Percentiles rank a stretch among this genome's conserved stretches.
Evolutionary conservation across 345 rosid genomes (phyloP).

Genomic region (Gossypium herbaceum): DNA sequence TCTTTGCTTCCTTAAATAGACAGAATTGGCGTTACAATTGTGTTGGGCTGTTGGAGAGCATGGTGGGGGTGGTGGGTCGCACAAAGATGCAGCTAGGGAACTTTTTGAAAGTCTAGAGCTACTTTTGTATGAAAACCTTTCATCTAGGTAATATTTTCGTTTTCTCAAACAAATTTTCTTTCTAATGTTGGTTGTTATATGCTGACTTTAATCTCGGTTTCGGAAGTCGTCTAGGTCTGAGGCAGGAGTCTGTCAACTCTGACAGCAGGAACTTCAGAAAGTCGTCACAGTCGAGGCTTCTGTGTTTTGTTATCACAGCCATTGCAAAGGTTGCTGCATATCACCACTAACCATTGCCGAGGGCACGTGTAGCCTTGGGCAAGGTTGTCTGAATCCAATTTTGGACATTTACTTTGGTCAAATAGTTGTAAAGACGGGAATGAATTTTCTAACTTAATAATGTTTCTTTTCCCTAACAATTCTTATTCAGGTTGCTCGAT

Average conservation of each 20-base stretch:
- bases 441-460: neutral
- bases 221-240: conserved; percentile 67
- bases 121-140: conserved; percentile 86
- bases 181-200: neutral
- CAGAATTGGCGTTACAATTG: conserved; percentile 82
- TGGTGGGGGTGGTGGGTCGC: conserved; percentile 83
- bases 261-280: conserved; percentile 17
- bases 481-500: conserved; percentile 1
- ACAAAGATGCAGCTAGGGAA: conserved; percentile 91
- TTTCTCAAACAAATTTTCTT: conserved; percentile 11
- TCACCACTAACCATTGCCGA: conserved; percentile 74
- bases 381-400: conserved; percentile 44
- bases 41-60: conserved; percentile 99
- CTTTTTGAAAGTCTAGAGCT: conserved; percentile 91
- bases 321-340: conserved; percentile 82
- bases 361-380: conserved; percentile 96
- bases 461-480: neutral
- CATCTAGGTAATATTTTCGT: conserved; percentile 53
- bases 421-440: neutral
- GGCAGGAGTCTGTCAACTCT: conserved; percentile 56
- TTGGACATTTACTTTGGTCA: neutral
- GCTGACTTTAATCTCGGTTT: conserved; percentile 18
- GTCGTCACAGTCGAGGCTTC: conserved; percentile 65
- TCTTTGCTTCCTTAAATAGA: conserved; percentile 28
- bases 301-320: conserved; percentile 90